phyloP scores from a whole-genome alignment of 2,329 filamentous ascomycete genomes.

The Calonectria pteridis region DNA sequence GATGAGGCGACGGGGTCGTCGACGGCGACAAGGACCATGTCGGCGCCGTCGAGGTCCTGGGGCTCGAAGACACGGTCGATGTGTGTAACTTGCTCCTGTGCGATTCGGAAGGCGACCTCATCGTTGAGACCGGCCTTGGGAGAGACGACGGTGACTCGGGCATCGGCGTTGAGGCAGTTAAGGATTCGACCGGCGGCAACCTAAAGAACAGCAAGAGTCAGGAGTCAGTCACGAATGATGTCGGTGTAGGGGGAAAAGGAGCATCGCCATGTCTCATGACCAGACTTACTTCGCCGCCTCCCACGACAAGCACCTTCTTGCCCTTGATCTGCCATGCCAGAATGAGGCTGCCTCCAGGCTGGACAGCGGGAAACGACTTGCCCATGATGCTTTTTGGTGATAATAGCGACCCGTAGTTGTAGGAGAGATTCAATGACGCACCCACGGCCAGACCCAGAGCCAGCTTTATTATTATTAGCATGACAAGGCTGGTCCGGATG shows the following conservation, averaged over 20 bases:
- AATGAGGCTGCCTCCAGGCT: conserved; percentile 93
- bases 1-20: conserved; percentile 94
- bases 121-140: conserved; percentile 85
- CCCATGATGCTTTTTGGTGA: conserved; percentile 44
- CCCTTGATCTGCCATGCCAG: conserved; percentile 94
- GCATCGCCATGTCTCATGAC: conserved; percentile 28
- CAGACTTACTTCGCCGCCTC: conserved; percentile 86
- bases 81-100: conserved; percentile 81
- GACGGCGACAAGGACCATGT: conserved; percentile 93
- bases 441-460: conserved; percentile 23
- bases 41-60: conserved; percentile 82
- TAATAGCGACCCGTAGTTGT: conserved; percentile 18
- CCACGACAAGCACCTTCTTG: conserved; percentile 91
- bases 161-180: conserved; percentile 94
- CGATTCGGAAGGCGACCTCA: conserved; percentile 87
- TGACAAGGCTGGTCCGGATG: conserved; percentile 17
- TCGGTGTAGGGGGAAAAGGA: neutral
- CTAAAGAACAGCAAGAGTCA: conserved; percentile 61
- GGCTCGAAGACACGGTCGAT: conserved; percentile 87
- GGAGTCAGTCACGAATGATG: neutral
- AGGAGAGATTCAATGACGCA: conserved; percentile 28
- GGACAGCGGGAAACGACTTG: conserved; percentile 78
- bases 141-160: conserved; percentile 86
- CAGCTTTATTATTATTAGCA: conserved; percentile 13
- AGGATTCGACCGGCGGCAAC: conserved; percentile 95